Conservation (phyloP, 2,329 filamentous ascomycete species). For the Sporothrix euskadiensis region DNA sequence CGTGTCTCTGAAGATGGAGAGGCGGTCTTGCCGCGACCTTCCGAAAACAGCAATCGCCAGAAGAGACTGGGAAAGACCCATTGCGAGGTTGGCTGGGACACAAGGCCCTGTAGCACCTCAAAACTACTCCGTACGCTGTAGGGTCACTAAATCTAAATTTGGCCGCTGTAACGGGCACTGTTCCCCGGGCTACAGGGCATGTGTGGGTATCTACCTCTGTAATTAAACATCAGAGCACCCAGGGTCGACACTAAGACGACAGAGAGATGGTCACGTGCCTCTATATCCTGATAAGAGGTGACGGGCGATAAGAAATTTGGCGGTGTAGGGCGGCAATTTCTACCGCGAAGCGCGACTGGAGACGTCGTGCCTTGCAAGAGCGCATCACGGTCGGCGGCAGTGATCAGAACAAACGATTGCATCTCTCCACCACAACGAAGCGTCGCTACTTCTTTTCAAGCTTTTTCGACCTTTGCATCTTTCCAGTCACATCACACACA, state of each 20-base stretch:
- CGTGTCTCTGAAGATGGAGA: not conserved
- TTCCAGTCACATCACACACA: not conserved
- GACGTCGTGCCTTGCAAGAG: not conserved
- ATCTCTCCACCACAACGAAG: not conserved
- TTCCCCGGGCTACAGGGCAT: not conserved
- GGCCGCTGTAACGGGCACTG: not conserved
- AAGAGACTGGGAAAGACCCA: not conserved
- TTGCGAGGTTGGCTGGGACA: not conserved
- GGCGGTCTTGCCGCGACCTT: not conserved
- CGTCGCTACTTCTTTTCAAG: not conserved
- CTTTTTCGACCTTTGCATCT: not conserved
- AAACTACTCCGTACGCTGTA: not conserved
- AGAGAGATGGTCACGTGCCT: not conserved
- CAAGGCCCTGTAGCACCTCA: not conserved
- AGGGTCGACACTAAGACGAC: not conserved
- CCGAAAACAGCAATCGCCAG: not conserved
- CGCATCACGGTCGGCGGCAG: not conserved
- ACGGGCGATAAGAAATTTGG: slow-evolving; percentile 19
- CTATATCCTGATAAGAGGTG: not conserved
- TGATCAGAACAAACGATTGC: not conserved
- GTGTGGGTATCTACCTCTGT: not conserved
- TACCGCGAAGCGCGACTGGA: not conserved
- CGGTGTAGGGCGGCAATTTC: slow-evolving; percentile 27
- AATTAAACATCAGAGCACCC: not conserved
- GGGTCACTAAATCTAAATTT: not conserved